Base-by-base conservation (phyloP, 2,329 filamentous ascomycete species). In the Tolypocladium pustulatum region DNA sequence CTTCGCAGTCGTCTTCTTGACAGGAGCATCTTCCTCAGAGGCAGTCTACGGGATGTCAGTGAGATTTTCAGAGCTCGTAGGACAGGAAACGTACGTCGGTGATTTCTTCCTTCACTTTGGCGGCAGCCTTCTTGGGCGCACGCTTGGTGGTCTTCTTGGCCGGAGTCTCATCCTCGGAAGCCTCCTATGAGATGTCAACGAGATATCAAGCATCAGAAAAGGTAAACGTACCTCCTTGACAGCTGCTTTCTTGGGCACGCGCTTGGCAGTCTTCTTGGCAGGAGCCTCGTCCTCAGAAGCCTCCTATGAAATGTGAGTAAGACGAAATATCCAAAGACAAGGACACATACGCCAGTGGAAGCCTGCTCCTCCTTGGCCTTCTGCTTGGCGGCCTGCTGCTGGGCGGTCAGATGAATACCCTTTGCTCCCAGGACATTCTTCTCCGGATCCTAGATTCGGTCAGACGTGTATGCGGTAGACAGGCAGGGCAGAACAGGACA, bases 361-460 rank as follows among this genome's bases (percentile, higher is more conserved):
- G 65, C 71, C 61, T 68, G 69, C 46, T 63, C 66, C 57, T 68
- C 69, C 63, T 72, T 74, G 55, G 61, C 71, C 61, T 66, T 74
- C 60, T 76, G 71, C 56, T 67, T 69, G 41, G 67, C 68, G 55
- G 61, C 71, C 61, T 66, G 74, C 60, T 76, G 71, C 56, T 67
- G 69, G 41, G 67, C 68, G 30, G 66, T 71, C 58, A 75, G 69
- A 59, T 83, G 84, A 67, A 88, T 89, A 30, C 88, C 87, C 60
- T 76, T 80, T 65, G 80, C 77, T 20, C 88, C 88, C 4, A 83
- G 86, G 25, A 81, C 78, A 69, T 94, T 95, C 74, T 84, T 82
- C 67, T 89, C 87, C 4, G 83, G 76, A 64, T 95, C 90, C 89
- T 94, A 64, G 17, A 17, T 40, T 20, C 25, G n/a, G 54, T 58